Evolutionary conservation across 2,329 filamentous ascomycete genomes (phyloP), one percentile per base, ranked within the genome.

Genomic region (Microdochium nivale): DNA sequence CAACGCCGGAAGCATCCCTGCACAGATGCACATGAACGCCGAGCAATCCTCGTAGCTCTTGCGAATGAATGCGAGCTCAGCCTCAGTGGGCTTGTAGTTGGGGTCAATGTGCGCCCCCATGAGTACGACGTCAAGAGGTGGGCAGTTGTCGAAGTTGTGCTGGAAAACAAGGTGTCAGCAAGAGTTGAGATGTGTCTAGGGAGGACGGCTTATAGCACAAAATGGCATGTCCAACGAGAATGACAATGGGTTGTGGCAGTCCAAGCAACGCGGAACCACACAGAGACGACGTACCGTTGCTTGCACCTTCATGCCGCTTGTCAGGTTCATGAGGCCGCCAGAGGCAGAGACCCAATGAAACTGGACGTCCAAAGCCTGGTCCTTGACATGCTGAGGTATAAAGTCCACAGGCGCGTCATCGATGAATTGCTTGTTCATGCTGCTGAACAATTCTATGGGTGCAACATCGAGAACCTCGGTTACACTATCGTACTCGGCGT

Each of bases 1-100:
- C 1, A 66, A 56, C 2, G 65, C 63, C 7, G 60, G 53, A 16
- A 60, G 19, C 25, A 70, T 51, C 50, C 71, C 71, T 11, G 62
- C 69, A 52, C 71, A 74, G 53, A 74, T 64, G 49, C 61, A 61
- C 14, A 74, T 52, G 56, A 72, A 72, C 2, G 68, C 70, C 9
- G 63, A 46, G 58, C 65, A 70, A 8, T 62, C 53, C 0, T 62
- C 59, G 56, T 64, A 67, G 9, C 58, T 52, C 53, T 70, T 67
- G 48, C 65, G 67, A 37, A 72, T 55, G 54, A 65, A 74, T 8
- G 57, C 59, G 2, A 68, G 53, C 50, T 74, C 71, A 4, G 56
- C 53, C 10, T 63, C 59, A n/a, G 48, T 69, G 2, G 60, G 57
- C 3, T 55, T 52, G 50, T 73, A 67, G 2, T 4, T 21, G 16